Conservation (phyloP, 768 basidiomycete species). For the Pleurotus giganteus region DNA sequence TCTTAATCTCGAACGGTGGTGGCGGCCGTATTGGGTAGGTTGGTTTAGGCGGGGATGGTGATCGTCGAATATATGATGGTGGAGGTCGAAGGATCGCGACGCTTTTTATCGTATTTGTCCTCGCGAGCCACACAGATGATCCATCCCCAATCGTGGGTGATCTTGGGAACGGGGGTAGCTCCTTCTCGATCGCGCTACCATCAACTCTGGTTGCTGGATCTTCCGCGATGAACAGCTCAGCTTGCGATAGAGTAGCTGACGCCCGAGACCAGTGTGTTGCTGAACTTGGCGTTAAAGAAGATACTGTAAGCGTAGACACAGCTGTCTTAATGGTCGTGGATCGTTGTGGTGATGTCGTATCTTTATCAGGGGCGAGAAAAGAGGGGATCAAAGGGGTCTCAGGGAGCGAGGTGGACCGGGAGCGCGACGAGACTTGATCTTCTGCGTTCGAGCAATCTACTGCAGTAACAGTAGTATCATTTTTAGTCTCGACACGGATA, state of each 20-base stretch:
- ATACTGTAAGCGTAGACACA: not conserved
- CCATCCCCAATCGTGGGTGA: not conserved
- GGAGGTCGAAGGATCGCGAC: not conserved
- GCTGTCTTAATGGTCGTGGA: not conserved
- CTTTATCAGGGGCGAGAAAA: slow-evolving; percentile 1
- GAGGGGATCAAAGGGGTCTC: slow-evolving; percentile 2
- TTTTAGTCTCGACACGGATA: not conserved
- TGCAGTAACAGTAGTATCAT: not conserved
- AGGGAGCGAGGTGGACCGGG: not conserved
- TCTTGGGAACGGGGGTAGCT: not conserved
- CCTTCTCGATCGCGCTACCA: not conserved
- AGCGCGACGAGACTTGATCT: not conserved
- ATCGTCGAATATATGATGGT: not conserved
- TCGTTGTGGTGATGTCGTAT: not conserved
- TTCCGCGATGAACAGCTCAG: not conserved
- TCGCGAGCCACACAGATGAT: not conserved
- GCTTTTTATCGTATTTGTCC: not conserved
- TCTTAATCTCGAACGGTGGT: not conserved
- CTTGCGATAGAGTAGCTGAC: not conserved
- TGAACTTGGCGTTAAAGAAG: not conserved
- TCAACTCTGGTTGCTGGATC: not conserved
- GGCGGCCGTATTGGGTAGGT: not conserved
- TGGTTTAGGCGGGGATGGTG: not conserved
- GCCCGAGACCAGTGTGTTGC: not conserved
- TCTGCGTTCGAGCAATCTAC: not conserved